Conservation (phyloP, 148 eudicot species). For the Suaeda aralocaspica region DNA sequence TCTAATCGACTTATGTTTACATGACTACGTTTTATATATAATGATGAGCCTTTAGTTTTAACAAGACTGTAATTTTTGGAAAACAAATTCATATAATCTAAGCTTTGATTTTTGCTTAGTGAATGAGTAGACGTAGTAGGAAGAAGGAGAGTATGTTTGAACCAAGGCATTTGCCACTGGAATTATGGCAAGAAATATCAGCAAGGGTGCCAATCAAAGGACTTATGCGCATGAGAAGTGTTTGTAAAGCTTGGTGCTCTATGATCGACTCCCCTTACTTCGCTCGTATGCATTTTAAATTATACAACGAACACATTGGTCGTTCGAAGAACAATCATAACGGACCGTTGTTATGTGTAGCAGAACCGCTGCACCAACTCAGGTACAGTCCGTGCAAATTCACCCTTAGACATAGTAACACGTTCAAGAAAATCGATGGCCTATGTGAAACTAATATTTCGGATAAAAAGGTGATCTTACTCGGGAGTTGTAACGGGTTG, state of each 20-base stretch:
- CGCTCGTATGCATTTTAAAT: background rate
- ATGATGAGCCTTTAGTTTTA: no score
- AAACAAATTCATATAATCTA: no score
- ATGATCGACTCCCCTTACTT: conserved; percentile 5
- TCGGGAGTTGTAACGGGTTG: conserved; percentile 12
- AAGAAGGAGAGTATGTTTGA: no score
- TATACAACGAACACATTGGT: background rate
- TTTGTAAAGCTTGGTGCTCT: conserved; percentile 10
- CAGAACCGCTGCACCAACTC: background rate
- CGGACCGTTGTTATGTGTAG: no score
- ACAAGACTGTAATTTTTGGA: no score
- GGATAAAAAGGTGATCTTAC: background rate
- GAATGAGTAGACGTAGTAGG: no score
- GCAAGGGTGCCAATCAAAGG: conserved; percentile 6
- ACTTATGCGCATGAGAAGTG: conserved; percentile 4
- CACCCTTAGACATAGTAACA: background rate
- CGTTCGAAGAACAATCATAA: background rate
- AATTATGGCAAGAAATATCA: background rate
- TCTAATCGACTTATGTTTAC: no score
- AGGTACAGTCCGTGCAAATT: no score
- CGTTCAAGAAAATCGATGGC: no score
- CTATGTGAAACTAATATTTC: no score
- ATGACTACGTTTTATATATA: no score
- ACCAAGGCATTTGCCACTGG: background rate
- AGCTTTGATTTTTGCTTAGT: no score